Evolutionary conservation across 768 basidiomycete genomes (phyloP), one percentile per base, ranked within the genome.

Genomic region (Leccinellum rugosiceps): DNA sequence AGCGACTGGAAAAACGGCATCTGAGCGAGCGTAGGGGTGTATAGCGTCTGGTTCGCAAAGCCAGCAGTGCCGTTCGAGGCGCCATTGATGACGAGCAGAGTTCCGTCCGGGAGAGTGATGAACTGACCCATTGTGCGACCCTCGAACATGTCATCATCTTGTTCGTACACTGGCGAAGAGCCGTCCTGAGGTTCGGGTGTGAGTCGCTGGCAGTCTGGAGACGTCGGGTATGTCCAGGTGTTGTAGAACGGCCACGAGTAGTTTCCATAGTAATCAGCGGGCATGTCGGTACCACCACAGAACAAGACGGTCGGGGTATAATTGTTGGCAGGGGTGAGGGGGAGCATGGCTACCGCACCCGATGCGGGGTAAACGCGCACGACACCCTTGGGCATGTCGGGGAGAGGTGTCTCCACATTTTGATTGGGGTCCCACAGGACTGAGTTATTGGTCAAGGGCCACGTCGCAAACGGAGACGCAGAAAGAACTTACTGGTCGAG

Each of bases 91-190:
- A 94, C 80, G 21, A 93, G 77, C n/a, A 94, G 55, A 32, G 82
- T 88, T 7, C 87, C 88, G 48, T 91, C 84, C 0, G 93, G 85
- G 8, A 97, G 85, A 38, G 81, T 80, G 72, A 95, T 86, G 69
- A 96, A 93, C 68, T 93, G 90, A 10, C 94, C 92, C 94, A 98
- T 98, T 26, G 89, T 91, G 19, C 93, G 82, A 0, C 84, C 83
- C 58, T 85, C 79, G 9, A 83, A 76, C 80, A 94, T 84, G 57
- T 83, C 71, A 60, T 95, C 93, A 57, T 93, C 92, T 63, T 88
- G 79, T 6, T 77, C 73, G 67, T 90, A 92, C 0, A 63, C 72
- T 0, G 85, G 78, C 1, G 77, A 35, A 1, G 86, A 83, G 3
- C 87, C 88, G 53, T 87, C 87, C 4, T 69, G 68, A 45, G 91